Evolutionary conservation across 139 green algal genomes (phyloP).

Genomic region (Tetradesmus lagerheimii): DNA sequence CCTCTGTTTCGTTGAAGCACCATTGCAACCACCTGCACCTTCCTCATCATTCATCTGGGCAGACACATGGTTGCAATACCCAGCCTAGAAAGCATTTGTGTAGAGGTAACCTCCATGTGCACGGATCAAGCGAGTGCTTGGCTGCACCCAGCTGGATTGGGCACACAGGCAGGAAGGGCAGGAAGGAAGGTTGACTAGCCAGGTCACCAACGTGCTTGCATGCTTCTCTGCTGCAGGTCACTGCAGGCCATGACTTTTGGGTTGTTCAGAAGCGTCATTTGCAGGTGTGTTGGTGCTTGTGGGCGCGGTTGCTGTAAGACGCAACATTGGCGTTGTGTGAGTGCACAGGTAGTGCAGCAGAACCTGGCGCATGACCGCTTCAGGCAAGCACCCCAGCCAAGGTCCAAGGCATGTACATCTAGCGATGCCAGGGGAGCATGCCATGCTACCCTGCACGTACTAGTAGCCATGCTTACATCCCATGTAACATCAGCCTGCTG

Average conservation of each 20-base stretch:
- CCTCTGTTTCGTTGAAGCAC: background rate
- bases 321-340: no score
- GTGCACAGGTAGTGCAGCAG: background rate
- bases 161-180: background rate
- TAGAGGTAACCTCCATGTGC: background rate
- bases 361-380: background rate
- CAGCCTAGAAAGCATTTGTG: conserved; percentile 6
- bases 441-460: background rate
- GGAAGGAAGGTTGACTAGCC: background rate
- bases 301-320: background rate
- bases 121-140: background rate
- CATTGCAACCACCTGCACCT: background rate
- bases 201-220: background rate
- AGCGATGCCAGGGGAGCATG: background rate
- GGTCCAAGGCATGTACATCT: background rate
- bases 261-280: conserved; percentile 33
- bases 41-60: background rate
- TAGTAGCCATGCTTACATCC: no score
- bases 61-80: background rate
- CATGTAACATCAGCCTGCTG: background rate
- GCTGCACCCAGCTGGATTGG: background rate
- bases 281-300: conserved; percentile 27
- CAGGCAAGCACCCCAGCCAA: background rate
- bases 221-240: background rate
- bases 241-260: conserved; percentile 22